Evolutionary conservation across 306 rosid genomes (phyloP), one percentile per base, ranked within the genome.

Genomic region (Neltuma alba): DNA sequence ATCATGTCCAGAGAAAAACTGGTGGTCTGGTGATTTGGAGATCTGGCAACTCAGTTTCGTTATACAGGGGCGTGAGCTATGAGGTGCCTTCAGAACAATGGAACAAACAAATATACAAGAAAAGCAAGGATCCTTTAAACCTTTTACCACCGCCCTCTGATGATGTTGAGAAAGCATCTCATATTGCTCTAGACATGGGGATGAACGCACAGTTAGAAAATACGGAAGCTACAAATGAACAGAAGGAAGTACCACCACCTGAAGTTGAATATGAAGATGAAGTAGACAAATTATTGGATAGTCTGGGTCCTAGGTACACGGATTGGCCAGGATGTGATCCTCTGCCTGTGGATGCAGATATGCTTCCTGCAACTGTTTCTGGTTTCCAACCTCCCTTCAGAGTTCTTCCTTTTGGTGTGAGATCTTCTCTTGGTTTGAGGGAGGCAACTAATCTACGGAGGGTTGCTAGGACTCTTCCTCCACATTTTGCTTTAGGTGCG

Each of bases 11-110:
- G 99, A 91, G 94, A 77, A 95, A 93, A 89, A 95, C 99, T 44
- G 99, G 99, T 77, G 99, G 99, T 44, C 78, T 95, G 87, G 98
- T 95, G 81, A 81, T 95, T 73, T 95, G 99, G 99, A 89, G 99
- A 83, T 95, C 99, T 13, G 99, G 99, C 76, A 91, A 91, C 75
- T 92, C 98, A 28, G 87, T 95, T 86, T 93, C 98, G 70, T 87
- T 95, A 34, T 95, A 93, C 85, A 89, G 98, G 91, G 99, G 98
- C 75, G 96, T 93, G 85, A 95, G 91, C 90, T 95, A 91, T 74
- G 93, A 95, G 79, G 87, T 76, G 83, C 94, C 97, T 77, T 82
- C 87, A 27, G 80, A 83, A 75, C 83, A 91, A 74, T 82, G 76
- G 80, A 87, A 87, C 81, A 92, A 90, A 86, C 77, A 70, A 69